Conservation (phyloP, 225 moss, liverwort and hornwort genomes). For the Polytrichum formosum region DNA sequence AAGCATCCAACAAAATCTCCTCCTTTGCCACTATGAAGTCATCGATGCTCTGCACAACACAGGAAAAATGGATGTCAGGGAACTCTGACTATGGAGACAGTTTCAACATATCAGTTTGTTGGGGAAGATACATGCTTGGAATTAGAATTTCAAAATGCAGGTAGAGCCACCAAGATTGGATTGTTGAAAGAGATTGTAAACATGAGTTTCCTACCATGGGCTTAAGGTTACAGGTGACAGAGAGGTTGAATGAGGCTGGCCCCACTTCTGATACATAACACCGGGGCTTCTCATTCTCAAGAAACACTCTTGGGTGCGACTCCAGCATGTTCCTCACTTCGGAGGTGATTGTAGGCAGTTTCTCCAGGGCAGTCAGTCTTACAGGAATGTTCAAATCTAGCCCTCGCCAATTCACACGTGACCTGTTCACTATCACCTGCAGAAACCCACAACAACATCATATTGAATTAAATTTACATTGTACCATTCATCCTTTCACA, state of each 20-base stretch:
- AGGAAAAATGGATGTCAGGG: neutral
- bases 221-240: constrained; percentile 69
- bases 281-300: constrained; percentile 67
- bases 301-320: constrained; percentile 48
- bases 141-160: neutral
- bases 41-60: constrained; percentile 53
- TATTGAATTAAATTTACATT: too few species aligned
- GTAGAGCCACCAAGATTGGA: neutral
- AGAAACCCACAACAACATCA: neutral
- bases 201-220: constrained; percentile 60
- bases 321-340: constrained; percentile 72
- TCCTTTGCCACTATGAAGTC: constrained; percentile 61
- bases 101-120: neutral
- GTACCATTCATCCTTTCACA: neutral
- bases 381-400: constrained; percentile 74
- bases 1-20: constrained; percentile 66
- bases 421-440: constrained; percentile 88
- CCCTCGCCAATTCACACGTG: constrained; percentile 62
- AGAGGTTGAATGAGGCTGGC: constrained; percentile 53
- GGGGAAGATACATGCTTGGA: neutral
- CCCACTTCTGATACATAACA: constrained; percentile 74
- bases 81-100: neutral
- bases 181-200: too few species aligned
- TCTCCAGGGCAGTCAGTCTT: constrained; percentile 61
- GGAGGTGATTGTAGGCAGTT: constrained; percentile 60